Evolutionary conservation across 352 stramenopile species (phyloP).

Genomic region (Pythium dissotocum): DNA sequence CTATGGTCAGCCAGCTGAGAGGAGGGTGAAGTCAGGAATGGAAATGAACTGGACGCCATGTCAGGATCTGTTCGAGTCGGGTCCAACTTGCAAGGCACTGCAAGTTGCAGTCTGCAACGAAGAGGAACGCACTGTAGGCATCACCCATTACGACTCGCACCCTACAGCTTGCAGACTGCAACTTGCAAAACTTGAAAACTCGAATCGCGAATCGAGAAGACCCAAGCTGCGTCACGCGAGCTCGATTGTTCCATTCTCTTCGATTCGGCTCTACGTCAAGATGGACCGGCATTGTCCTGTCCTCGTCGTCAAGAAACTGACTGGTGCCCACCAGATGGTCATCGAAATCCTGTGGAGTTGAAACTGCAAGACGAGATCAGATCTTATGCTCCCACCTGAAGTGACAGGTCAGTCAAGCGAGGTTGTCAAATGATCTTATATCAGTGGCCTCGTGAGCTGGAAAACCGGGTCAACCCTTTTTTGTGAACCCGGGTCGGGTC

Average conservation of each 20-base stretch:
- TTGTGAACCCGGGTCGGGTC: background rate
- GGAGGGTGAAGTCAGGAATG: constrained; percentile 5
- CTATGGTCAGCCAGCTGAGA: background rate
- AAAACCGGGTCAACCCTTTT: background rate
- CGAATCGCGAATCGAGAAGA: too few species aligned
- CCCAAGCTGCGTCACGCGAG: too few species aligned
- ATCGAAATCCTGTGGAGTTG: background rate
- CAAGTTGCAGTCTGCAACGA: background rate
- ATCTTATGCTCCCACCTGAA: background rate
- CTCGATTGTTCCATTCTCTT: background rate
- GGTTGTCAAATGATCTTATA: background rate
- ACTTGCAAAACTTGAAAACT: too few species aligned
- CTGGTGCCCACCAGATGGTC: background rate
- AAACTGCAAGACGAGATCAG: background rate
- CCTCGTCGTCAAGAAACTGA: background rate
- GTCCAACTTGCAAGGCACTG: background rate
- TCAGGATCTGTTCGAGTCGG: background rate
- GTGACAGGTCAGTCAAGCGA: background rate
- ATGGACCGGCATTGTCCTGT: background rate
- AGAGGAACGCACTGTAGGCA: too few species aligned
- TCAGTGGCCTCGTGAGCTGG: background rate
- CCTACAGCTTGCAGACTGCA: too few species aligned
- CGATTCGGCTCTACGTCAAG: background rate
- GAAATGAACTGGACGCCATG: constrained; percentile 7
- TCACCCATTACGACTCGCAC: too few species aligned